Evolutionary conservation across 352 stramenopile genomes (phyloP).

Genomic region (Phytophthora pini): DNA sequence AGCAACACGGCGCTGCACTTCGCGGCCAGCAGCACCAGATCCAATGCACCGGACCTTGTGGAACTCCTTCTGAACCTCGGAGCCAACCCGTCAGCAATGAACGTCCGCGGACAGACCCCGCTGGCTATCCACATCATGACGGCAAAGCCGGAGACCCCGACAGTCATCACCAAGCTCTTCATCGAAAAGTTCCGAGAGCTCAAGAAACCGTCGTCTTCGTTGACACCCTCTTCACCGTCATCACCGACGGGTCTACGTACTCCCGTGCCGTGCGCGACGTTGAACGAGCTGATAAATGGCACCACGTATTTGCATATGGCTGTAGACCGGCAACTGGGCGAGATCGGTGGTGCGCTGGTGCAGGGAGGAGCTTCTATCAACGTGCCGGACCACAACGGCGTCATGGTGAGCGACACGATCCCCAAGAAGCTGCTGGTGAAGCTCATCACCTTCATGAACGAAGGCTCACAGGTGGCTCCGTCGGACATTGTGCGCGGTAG

Average conservation of each 20-base stretch:
- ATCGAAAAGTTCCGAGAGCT: conserved; percentile 52
- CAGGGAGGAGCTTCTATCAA: conserved; percentile 84
- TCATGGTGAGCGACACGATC: conserved; percentile 82
- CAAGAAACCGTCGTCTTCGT: conserved; percentile 20
- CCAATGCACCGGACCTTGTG: conserved; percentile 68
- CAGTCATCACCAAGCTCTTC: conserved; percentile 60
- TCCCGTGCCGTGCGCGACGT: conserved; percentile 24
- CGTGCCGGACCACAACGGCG: conserved; percentile 77
- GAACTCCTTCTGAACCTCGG: conserved; percentile 72
- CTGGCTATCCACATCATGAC: conserved; percentile 88
- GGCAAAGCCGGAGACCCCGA: conserved; percentile 58
- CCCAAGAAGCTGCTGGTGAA: conserved; percentile 78
- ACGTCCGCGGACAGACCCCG: conserved; percentile 85
- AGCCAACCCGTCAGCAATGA: conserved; percentile 67
- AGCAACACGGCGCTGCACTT: conserved; percentile 87
- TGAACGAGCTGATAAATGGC: conserved; percentile 79
- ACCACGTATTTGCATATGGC: conserved; percentile 89
- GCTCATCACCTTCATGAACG: conserved; percentile 81
- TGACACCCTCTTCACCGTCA: conserved; percentile 23
- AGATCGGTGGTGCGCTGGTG: conserved; percentile 74
- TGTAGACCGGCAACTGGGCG: conserved; percentile 65
- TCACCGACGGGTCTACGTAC: conserved; percentile 22
- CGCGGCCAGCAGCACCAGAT: conserved; percentile 65
- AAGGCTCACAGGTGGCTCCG: conserved; percentile 73
- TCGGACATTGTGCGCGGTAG: conserved; percentile 57